These are phyloP conservation scores for Buddleja alternifolia DNA, from an alignment of 257 asterid species.

Conservation along the genomic window DNA sequence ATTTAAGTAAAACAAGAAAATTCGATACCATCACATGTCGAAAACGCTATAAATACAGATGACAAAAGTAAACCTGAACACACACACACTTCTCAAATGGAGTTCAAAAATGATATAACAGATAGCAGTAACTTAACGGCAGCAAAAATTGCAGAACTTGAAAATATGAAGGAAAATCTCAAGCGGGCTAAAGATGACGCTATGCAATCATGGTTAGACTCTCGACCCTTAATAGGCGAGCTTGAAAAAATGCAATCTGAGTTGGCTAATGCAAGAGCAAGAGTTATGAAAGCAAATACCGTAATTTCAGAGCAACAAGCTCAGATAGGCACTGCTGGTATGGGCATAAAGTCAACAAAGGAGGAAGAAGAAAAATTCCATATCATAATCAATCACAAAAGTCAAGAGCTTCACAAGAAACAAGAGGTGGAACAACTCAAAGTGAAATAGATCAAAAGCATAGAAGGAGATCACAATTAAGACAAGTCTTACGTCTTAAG, in stretches of 20 bases:
- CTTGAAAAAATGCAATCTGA: slow-evolving; percentile 62
- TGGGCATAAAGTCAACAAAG: slow-evolving; percentile 42
- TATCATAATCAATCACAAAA: slow-evolving; percentile 32
- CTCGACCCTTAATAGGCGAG: slow-evolving; percentile 62
- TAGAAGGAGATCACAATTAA: slow-evolving; percentile 40
- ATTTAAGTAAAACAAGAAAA: slow-evolving; percentile 25
- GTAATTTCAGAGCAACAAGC: slow-evolving; percentile 42
- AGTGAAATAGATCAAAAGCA: slow-evolving; percentile 44
- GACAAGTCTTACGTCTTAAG: slow-evolving; percentile 41
- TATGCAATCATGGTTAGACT: slow-evolving; percentile 66
- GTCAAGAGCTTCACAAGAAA: slow-evolving; percentile 40
- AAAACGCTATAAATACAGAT: slow-evolving; percentile 25
- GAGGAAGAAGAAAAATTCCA: slow-evolving; percentile 44
- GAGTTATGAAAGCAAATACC: slow-evolving; percentile 28
- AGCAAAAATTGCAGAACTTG: slow-evolving; percentile 42
- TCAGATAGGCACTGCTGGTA: slow-evolving; percentile 37
- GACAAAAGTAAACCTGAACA: not conserved
- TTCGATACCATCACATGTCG: not conserved
- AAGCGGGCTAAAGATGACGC: slow-evolving; percentile 64
- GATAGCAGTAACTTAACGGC: slow-evolving; percentile 4
- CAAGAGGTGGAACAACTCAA: slow-evolving; percentile 51
- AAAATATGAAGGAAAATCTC: slow-evolving; percentile 43
- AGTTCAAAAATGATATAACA: slow-evolving; percentile 8
- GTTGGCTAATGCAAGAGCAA: slow-evolving; percentile 34
- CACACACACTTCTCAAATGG: slow-evolving; percentile 7